phyloP scores from a whole-genome alignment of 1,284 basidiomycete genomes.

The Cryptococcus neoformans region DNA sequence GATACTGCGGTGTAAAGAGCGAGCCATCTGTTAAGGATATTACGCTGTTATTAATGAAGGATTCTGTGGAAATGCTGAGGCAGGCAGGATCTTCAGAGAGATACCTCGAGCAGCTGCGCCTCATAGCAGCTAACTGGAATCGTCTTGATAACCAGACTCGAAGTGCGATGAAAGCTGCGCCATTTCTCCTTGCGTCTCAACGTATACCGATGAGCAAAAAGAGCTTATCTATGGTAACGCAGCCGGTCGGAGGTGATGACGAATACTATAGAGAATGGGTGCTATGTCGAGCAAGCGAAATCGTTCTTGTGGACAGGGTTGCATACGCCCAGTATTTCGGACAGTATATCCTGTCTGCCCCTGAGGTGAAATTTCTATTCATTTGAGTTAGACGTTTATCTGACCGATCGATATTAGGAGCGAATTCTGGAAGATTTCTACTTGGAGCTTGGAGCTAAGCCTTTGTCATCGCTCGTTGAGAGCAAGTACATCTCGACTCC shows the following conservation, averaged over 20 bases:
- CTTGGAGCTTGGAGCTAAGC: slow-evolving; percentile 56
- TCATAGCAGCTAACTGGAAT: slow-evolving; percentile 72
- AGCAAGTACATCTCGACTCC: slow-evolving; percentile 62
- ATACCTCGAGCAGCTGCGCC: slow-evolving; percentile 77
- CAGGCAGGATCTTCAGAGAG: slow-evolving; percentile 54
- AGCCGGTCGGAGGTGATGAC: slow-evolving; percentile 31
- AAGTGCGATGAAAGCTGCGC: slow-evolving; percentile 63
- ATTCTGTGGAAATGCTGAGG: slow-evolving; percentile 38
- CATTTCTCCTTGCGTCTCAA: slow-evolving; percentile 71
- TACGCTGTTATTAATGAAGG: slow-evolving; percentile 34
- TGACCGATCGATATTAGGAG: slow-evolving; percentile 23
- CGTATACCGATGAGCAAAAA: slow-evolving; percentile 52
- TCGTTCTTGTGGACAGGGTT: slow-evolving; percentile 77
- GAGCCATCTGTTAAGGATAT: slow-evolving; percentile 75
- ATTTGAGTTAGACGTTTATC: not conserved
- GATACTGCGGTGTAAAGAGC: slow-evolving; percentile 79
- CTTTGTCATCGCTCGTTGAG: slow-evolving; percentile 67
- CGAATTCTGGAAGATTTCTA: slow-evolving; percentile 48
- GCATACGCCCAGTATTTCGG: slow-evolving; percentile 73
- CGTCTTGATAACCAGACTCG: slow-evolving; percentile 60
- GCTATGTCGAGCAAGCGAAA: slow-evolving; percentile 32
- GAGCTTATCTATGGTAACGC: slow-evolving; percentile 6
- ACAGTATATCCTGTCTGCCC: slow-evolving; percentile 74
- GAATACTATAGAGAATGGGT: slow-evolving; percentile 38
- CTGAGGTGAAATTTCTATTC: slow-evolving; percentile 77